Evolutionary conservation across 116 monocot genomes (phyloP).

Genomic region (Zostera marina): DNA sequence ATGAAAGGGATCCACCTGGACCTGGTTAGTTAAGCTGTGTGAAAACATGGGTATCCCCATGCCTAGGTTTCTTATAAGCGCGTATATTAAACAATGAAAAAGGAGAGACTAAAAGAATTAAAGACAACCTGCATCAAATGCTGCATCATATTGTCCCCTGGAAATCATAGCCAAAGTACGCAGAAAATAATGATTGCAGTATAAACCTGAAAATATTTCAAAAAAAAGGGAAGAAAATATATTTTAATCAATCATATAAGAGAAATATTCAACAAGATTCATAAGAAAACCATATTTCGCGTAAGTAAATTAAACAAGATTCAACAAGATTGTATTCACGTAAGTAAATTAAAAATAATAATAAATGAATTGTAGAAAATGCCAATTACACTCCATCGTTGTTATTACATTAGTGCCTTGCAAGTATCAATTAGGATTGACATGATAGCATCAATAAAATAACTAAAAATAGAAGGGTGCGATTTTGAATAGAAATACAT

Average conservation of each 20-base stretch:
- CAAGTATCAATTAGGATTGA: background rate
- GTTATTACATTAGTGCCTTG: too few species aligned
- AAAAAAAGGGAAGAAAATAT: background rate
- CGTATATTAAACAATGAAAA: background rate
- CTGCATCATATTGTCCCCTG: slow-evolving; percentile 67
- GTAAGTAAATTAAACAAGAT: too few species aligned
- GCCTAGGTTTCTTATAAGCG: too few species aligned
- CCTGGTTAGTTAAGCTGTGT: too few species aligned
- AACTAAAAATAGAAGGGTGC: background rate
- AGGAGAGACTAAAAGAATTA: background rate
- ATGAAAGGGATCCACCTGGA: too few species aligned
- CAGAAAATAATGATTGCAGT: slow-evolving; percentile 93
- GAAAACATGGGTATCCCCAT: too few species aligned
- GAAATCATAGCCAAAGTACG: slow-evolving; percentile 55
- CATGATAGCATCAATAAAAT: background rate
- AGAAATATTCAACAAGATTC: background rate
- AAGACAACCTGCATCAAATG: slow-evolving; percentile 57
- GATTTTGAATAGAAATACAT: background rate
- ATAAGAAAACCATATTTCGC: too few species aligned
- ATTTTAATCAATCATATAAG: slow-evolving; percentile 1
- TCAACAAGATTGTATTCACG: too few species aligned
- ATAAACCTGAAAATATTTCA: slow-evolving; percentile 33
- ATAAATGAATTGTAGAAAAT: too few species aligned
- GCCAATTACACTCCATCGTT: too few species aligned
- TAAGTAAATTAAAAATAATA: too few species aligned